Evolutionary conservation across 2,329 filamentous ascomycete genomes (phyloP).

Genomic region (Fusarium setosum): DNA sequence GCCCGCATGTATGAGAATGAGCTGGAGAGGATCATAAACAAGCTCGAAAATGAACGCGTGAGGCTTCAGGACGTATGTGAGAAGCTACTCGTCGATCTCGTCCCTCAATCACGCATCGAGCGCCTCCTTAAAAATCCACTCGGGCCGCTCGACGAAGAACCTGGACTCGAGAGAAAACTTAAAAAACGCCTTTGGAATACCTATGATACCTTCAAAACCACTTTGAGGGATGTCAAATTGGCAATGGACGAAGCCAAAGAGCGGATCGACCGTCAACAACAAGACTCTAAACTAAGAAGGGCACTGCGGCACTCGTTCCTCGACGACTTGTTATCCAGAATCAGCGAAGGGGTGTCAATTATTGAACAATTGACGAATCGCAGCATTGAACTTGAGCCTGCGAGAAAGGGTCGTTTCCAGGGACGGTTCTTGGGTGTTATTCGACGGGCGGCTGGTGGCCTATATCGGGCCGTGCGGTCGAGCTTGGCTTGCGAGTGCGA

Average conservation of each 20-base stretch:
- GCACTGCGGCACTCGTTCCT: background rate
- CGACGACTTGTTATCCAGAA: background rate
- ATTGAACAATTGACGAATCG: background rate
- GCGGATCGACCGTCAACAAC: background rate
- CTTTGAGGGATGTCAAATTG: rapidly evolving
- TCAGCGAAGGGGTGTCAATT: background rate
- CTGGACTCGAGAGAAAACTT: background rate
- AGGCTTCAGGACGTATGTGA: background rate
- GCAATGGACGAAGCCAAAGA: background rate
- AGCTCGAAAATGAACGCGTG: background rate
- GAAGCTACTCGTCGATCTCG: background rate
- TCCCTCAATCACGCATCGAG: background rate
- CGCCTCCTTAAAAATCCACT: rapidly evolving
- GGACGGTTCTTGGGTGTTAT: background rate
- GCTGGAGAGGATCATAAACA: background rate
- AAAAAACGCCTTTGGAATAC: background rate
- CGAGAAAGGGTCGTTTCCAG: background rate
- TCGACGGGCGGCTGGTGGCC: background rate
- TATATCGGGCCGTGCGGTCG: background rate
- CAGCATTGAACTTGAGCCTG: background rate
- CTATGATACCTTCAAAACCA: background rate
- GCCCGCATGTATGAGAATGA: background rate
- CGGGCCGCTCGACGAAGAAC: rapidly evolving
- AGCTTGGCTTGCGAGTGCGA: background rate
- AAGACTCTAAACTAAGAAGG: background rate